Evolutionary conservation across 1,139 yeast genomes (phyloP), one percentile per base, ranked within the genome.

Genomic region (Eremothecium cymbalariae): DNA sequence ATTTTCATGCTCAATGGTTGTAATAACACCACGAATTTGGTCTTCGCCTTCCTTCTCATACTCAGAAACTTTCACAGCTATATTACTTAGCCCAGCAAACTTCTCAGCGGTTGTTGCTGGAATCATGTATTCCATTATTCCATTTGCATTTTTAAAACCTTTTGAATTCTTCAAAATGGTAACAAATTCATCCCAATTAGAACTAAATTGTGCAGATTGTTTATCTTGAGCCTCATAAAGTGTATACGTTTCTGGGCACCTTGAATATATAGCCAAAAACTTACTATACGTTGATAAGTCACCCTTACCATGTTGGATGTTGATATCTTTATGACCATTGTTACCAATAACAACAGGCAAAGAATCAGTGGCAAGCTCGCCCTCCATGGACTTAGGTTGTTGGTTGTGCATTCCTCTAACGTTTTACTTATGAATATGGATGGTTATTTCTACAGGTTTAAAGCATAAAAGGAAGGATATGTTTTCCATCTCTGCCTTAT

Each of bases 271-370:
- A 6, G 60, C 61, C 25, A 59, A 37, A 35, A 62, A 45, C 41
- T 60, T 60, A 38, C 62, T 54, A 34, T 47, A 62, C 2, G 64
- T 60, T 1, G 65, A 62, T 33, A 51, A 41, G 39, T 61, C 62
- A 12, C 35, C 37, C 9, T 25, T 17, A 11, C 37, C 39, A 24
- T 42, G 41, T 4, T 32, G 24, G 11, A 40, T 38, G 14, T 33
- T 35, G 30, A 36, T 31, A 18, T 44, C 45, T n/a, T 19, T 18
- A 31, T 30, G 30, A 11, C 30, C 30, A 18, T 27, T 27, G 20
- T 15, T 27, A 9, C 23, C 40, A n/a, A 27, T 17, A n/a, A 27
- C 31, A 14, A 27, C 28, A 4, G 37, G 25, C 14, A 32, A 13
- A 15, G 18, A 32, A 23, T 28, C 30, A 27, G 30, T 18, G 12